Base-by-base conservation (phyloP, 2,329 filamentous ascomycete species). In the Colletotrichum sp. region DNA sequence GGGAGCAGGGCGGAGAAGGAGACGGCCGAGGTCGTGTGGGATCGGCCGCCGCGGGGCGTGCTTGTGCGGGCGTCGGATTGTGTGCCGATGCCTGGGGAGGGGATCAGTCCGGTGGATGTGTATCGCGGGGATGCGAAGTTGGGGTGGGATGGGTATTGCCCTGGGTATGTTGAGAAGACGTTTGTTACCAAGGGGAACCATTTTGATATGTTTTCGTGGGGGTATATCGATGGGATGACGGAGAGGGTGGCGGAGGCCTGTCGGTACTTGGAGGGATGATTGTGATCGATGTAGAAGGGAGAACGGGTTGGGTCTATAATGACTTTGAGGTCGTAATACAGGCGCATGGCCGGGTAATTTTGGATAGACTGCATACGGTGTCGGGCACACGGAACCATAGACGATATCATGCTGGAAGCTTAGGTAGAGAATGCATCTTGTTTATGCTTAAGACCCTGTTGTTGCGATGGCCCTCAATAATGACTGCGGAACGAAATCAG, bases 121-220 rank as follows among this genome's bases (percentile, higher is more conserved):
- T 78, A 83, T 27, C 86, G 90, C 1, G 75, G 80, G 0, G 86
- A 88, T 18, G 79, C 77, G 4, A 78, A 81, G 66, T 82, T 91
- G 2, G 89, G 89, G 12, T 91, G 90, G 90, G 86, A 85, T 4
- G 66, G 77, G 10, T 90, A 91, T 60, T 82, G 86, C 27, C 82
- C 83, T 32, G 81, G 81, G 27, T 83, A 90, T 78, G 85, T 91
- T 13, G 80, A 81, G 30, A 80, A 85, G 15, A 83, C 90, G 2
- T 75, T 89, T n/a, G 86, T 89, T 13, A 83, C 91, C 3, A 84
- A 88, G 1, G 89, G 89, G 0, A 85, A 91, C 72, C 90, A 91
- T 77, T 91, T 88, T 76, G 85, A 85, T 69, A 81, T 89, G 52
- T 90, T 89, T 78, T 79, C 80, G 3, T 80, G 79, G 43, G 78